Percentiles rank a stretch among this genome's conserved stretches.
phyloP scores from a whole-genome alignment of 2,329 filamentous ascomycete species.

The Diaporthe citriasiana region DNA sequence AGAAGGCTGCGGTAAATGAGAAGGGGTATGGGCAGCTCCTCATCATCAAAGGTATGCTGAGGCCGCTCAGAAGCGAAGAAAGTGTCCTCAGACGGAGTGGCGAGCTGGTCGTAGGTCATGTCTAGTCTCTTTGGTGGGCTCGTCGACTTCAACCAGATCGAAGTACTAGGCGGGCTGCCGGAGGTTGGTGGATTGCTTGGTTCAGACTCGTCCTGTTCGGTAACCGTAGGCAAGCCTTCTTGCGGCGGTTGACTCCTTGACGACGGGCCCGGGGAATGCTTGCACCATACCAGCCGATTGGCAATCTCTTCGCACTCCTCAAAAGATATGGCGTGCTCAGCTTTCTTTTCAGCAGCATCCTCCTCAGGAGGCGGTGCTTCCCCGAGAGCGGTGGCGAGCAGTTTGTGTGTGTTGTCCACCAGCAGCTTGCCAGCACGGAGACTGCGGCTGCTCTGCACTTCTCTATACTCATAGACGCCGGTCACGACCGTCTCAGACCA shows the following conservation, averaged over 20 bases:
- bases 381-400: slow-evolving; percentile 65
- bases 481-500: slow-evolving; percentile 93
- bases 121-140: slow-evolving; percentile 68
- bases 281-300: slow-evolving; percentile 84
- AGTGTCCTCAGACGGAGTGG: slow-evolving; percentile 80
- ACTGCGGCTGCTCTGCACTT: slow-evolving; percentile 79
- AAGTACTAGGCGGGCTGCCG: slow-evolving; percentile 50
- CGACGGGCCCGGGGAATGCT: slow-evolving; percentile 49
- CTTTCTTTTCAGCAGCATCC: slow-evolving; percentile 47
- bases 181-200: slow-evolving; percentile 43
- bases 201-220: slow-evolving; percentile 69
- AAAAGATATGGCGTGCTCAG: slow-evolving; percentile 69
- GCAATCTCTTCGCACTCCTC: slow-evolving; percentile 86
- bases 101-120: slow-evolving; percentile 78
- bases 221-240: slow-evolving; percentile 64
- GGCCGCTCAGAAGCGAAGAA: slow-evolving; percentile 75
- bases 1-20: slow-evolving; percentile 84
- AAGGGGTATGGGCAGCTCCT: slow-evolving; percentile 84
- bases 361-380: slow-evolving; percentile 43
- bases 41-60: slow-evolving; percentile 79
- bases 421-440: slow-evolving; percentile 82
- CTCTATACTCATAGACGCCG: slow-evolving; percentile 90
- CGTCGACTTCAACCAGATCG: slow-evolving; percentile 63
- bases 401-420: slow-evolving; percentile 76
- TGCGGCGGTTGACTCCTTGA: slow-evolving; percentile 39